Base-by-base conservation (phyloP, 2,329 filamentous ascomycete genomes). In the Sordariomycetes sp. region DNA sequence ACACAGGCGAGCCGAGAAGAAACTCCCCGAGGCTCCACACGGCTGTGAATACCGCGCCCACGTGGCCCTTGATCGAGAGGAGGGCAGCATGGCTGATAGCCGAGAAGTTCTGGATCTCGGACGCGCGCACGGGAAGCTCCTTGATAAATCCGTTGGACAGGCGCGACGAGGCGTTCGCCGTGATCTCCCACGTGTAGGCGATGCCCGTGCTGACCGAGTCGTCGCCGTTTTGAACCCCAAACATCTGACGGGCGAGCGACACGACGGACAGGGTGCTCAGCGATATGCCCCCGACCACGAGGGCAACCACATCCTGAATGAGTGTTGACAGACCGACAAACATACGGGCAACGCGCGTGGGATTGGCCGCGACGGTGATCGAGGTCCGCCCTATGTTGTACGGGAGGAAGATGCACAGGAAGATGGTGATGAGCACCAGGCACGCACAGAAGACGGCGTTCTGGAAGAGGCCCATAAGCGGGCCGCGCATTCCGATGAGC, bases 361-460 rank as follows among this genome's bases (percentile, higher is more conserved):
- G 93, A 63, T 91, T 90, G 14, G 89, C 90, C 25, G 93, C 69
- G 55, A 92, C 76, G 68, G 93, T 86, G 51, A 97, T 78, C 4
- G 89, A 85, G 28, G 96, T 76, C 63, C 96, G 92, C 16, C 94
- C 94, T 67, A 91, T 86, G 58, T 97, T 87, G 72, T 97, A 99
- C 0, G 94, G 94, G 56, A 96, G 74, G 74, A 94, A 96, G 52
- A 97, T 84, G 56, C 91, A 93, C 60, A 88, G 76, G 57, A 90
- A 87, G 50, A 99, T 85, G 16, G 92, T 96, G 56, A 93, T 82
- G 1, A 89, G 88, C 16, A 99, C 90, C 32, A 99, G 79, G 53
- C 97, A 87, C 8, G 89, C 87, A 68, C 93, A 96, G 71, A 99
- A 99, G 18, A 97, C 85, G 58, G 89, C 91, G 64, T 99, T 99